Conservation (phyloP, 2,329 filamentous ascomycete species). For the Xylariomycetidae sp. region DNA sequence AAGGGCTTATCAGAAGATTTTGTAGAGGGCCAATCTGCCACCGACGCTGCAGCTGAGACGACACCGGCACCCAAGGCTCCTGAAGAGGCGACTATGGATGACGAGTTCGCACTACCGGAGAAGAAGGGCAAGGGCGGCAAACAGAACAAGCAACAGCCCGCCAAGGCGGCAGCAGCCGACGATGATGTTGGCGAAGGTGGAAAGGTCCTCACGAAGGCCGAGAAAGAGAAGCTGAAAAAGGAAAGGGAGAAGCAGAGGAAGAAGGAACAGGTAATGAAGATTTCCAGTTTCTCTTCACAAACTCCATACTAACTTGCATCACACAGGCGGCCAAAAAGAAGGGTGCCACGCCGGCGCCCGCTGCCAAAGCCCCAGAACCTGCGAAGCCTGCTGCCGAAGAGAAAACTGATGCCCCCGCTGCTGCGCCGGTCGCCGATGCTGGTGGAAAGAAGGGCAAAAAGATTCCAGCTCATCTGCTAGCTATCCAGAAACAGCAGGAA, state of each 20-base stretch:
- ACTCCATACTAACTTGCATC: conserved; percentile 1
- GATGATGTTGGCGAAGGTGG: conserved; percentile 53
- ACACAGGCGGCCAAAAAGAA: conserved; percentile 80
- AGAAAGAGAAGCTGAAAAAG: conserved; percentile 98
- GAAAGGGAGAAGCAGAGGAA: conserved; percentile 95
- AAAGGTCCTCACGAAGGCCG: conserved; percentile 87
- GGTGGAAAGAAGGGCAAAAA: conserved; percentile 82
- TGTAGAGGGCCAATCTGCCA: conserved; percentile 62
- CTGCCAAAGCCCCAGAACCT: conserved; percentile 52
- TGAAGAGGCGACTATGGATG: conserved; percentile 74
- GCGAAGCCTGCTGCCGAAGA: conserved; percentile 45
- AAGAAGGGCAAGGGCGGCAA: conserved; percentile 65
- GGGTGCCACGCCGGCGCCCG: conserved; percentile 35
- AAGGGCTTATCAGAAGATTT: conserved; percentile 74
- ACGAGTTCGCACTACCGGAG: conserved; percentile 78
- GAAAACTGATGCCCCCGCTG: conserved; percentile 43
- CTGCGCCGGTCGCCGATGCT: conserved; percentile 35
- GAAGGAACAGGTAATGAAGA: conserved; percentile 75
- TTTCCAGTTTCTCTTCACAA: conserved; percentile 19
- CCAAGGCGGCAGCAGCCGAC: conserved; percentile 28
- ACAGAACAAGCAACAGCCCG: conserved; percentile 38
- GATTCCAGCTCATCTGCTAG: conserved; percentile 66
- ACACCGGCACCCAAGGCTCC: conserved; percentile 65
- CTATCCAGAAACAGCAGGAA: conserved; percentile 80
- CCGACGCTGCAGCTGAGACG: conserved; percentile 36